Evolutionary conservation across 1,284 basidiomycete species (phyloP), one percentile per base, ranked within the genome.

Genomic region (Afroboletus lepidellus): DNA sequence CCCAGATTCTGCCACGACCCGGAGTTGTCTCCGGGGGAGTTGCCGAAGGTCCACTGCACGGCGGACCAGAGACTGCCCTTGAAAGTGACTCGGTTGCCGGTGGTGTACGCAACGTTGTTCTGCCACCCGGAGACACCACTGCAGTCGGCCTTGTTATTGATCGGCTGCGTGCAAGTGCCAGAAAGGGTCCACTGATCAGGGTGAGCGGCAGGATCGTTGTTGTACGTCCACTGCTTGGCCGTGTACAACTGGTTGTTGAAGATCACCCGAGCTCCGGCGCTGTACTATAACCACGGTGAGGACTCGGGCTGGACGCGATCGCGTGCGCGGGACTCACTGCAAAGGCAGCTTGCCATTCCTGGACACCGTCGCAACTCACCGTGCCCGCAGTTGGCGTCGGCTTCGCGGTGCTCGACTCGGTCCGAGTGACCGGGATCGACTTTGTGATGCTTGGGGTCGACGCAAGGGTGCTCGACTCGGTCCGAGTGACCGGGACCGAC

Each of bases 171-270:
- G 5, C 63, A 65, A 3, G 11, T 24, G 0, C 57, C 60, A 5
- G 5, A 34, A 1, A 32, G 1, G 0, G 12, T 21, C 66, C 67
- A 69, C n/a, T 65, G 62, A 4, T 58, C 67, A 5, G 50, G 9
- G 16, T 61, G 60, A 0, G 41, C 0, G 0, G 51, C 38, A 0
- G 64, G 68, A 0, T 44, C 42, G 1, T 60, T 67, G 34, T 69
- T 48, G 3, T 48, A 70, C 0, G 55, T 64, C 68, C 64, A 70
- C 7, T 70, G 68, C 5, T 5, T 58, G 5, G 64, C 64, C 1
- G 59, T 61, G 29, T 23, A 69, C 25, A 70, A 9, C 1, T 63
- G 54, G 1, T 39, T 29, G 13, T 58, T 54, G 9, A 44, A 69
- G 4, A 70, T 66, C 7, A 46, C 68, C 32, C 36, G 25, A 0